A percentile compares a stretch with the other conserved stretches of the same genome.
These are phyloP conservation scores for Fonsecaea pedrosoi DNA, from an alignment of 2,329 filamentous ascomycete genomes.

Conservation along the genomic window DNA sequence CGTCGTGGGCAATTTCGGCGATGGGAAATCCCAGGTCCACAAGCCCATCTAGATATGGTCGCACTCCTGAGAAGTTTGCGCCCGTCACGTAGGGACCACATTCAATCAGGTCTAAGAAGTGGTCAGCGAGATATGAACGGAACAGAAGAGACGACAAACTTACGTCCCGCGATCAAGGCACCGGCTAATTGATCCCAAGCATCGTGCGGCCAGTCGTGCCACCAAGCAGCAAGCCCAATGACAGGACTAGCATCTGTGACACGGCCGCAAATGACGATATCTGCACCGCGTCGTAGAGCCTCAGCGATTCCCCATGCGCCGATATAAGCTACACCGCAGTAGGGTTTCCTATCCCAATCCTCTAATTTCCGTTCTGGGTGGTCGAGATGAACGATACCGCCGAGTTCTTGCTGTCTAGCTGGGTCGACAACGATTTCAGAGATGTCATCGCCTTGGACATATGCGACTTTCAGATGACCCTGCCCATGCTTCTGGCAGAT, in stretches of 20 bases:
- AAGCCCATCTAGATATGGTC: constrained; percentile 43
- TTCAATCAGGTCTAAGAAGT: constrained; percentile 40
- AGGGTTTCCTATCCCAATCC: constrained; percentile 14
- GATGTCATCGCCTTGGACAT: constrained; percentile 14
- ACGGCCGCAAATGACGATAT: constrained; percentile 45
- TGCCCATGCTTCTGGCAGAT: background rate
- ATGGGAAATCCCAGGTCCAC: background rate
- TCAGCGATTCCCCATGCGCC: constrained; percentile 53
- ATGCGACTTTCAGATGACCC: constrained; percentile 3
- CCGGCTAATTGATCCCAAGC: constrained; percentile 35
- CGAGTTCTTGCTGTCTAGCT: constrained; percentile 2
- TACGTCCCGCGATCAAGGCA: constrained; percentile 43
- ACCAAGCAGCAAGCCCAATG: constrained; percentile 39
- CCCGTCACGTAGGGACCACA: constrained; percentile 36
- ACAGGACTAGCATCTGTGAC: constrained; percentile 43
- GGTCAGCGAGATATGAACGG: background rate
- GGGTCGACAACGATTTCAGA: constrained; percentile 11
- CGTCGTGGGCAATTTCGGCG: background rate
- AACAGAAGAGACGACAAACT: no score
- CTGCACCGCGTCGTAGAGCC: constrained; percentile 41
- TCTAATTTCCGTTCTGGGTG: constrained; percentile 7
- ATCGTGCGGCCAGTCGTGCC: constrained; percentile 27
- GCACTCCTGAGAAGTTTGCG: constrained; percentile 39
- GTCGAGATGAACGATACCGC: constrained; percentile 5
- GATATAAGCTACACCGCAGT: constrained; percentile 51